A percentile compares a stretch with the other conserved stretches of the same genome.
These are phyloP conservation scores for Skeletonema costatum DNA, from an alignment of 108 stramenopile genomes.

Conservation along the genomic window DNA sequence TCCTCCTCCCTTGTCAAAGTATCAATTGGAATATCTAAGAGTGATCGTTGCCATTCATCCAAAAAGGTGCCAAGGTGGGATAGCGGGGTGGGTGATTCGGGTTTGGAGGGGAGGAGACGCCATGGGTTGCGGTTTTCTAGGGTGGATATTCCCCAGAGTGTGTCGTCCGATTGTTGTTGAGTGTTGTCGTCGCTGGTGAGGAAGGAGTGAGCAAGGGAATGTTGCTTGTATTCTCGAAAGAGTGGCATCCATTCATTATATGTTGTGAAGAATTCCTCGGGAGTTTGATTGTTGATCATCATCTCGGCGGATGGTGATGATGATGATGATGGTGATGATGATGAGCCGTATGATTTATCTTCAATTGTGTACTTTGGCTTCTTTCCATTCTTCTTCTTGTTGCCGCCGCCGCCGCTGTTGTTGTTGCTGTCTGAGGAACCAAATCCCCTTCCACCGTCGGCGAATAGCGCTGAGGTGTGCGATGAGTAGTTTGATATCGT, in stretches of 20 bases:
- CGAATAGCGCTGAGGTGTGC: no score
- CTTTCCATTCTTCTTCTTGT: background rate
- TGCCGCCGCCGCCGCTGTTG: background rate
- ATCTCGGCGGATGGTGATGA: background rate
- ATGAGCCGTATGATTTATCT: background rate
- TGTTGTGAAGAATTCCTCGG: slow-evolving; percentile 13
- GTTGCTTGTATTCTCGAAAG: background rate
- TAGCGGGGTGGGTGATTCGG: slow-evolving; percentile 31
- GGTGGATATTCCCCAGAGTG: slow-evolving; percentile 19
- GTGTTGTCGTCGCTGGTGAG: background rate
- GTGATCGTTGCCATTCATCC: slow-evolving; percentile 59
- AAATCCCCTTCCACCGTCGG: background rate
- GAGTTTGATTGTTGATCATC: background rate
- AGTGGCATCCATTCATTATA: slow-evolving; percentile 4
- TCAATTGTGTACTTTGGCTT: background rate
- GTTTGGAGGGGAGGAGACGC: slow-evolving; percentile 31
- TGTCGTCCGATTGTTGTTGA: background rate
- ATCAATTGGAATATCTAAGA: slow-evolving; percentile 69
- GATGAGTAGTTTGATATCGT: no score
- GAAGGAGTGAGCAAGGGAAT: background rate
- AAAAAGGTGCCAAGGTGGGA: slow-evolving; percentile 49
- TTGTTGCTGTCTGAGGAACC: background rate
- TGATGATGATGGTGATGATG: background rate
- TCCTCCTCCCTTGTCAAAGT: slow-evolving; percentile 47
- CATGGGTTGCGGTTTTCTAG: slow-evolving; percentile 11